These are phyloP conservation scores for Ceratonia siliqua DNA, from an alignment of 306 rosid species.

Conservation along the genomic window DNA sequence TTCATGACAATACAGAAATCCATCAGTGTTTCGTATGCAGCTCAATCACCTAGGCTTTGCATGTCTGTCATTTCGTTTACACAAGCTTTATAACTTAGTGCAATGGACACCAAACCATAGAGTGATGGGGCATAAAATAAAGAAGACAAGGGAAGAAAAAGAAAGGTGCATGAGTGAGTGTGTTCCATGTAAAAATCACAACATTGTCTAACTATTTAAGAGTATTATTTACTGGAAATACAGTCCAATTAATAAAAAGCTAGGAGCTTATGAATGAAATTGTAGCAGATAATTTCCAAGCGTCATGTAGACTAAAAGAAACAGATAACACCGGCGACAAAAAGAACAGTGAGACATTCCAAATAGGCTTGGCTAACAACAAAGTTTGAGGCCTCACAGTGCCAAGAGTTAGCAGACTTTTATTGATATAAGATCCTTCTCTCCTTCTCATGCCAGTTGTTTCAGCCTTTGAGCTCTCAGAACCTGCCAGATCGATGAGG, in stretches of 20 bases:
- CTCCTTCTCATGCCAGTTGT: conserved; percentile 95
- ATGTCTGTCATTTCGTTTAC: background rate
- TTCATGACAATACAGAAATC: background rate
- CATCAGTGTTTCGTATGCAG: background rate
- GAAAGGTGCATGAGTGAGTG: background rate
- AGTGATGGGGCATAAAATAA: background rate
- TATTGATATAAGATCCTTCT: conserved; percentile 98
- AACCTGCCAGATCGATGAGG: conserved; percentile 99
- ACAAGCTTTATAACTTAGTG: background rate
- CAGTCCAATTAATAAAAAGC: background rate
- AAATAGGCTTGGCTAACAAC: conserved; percentile 27
- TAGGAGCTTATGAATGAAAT: background rate
- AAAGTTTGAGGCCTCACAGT: conserved; percentile 81
- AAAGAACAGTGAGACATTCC: conserved; percentile 8
- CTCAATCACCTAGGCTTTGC: background rate
- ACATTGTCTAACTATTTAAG: background rate
- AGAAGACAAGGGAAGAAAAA: background rate
- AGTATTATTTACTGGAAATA: background rate
- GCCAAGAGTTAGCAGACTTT: conserved; percentile 97
- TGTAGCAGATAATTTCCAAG: background rate
- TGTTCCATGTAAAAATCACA: background rate
- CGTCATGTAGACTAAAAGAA: background rate
- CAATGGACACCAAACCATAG: background rate
- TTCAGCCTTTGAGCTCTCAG: conserved; percentile 99
- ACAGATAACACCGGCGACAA: background rate